Conservation (phyloP, 192 early-diverging fungal genomes). For the Coemansia sp. region DNA sequence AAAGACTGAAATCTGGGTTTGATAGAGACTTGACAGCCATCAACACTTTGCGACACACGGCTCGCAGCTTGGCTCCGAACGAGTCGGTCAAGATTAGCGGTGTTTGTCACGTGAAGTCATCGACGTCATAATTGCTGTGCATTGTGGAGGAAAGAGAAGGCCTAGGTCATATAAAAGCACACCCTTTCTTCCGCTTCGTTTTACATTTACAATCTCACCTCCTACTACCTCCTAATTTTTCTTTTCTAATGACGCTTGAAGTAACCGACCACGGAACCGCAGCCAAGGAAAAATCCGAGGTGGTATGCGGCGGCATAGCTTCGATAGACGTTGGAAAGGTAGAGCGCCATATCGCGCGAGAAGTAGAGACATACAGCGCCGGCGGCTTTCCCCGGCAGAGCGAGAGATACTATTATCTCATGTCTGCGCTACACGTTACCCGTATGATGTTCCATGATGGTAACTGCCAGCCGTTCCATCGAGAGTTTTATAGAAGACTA, state of each 20-base stretch:
- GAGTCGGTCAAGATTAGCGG: not conserved
- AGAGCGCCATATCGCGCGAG: slow-evolving; percentile 41
- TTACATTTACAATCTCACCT: not conserved
- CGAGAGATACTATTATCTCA: slow-evolving; percentile 55
- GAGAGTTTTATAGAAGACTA: slow-evolving; percentile 51
- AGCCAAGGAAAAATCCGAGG: not conserved
- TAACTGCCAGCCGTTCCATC: slow-evolving; percentile 52
- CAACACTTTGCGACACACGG: not conserved
- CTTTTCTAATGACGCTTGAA: slow-evolving; percentile 10
- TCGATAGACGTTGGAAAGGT: slow-evolving; percentile 45
- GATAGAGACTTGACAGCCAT: not conserved
- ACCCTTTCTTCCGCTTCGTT: not conserved
- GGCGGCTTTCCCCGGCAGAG: slow-evolving; percentile 54
- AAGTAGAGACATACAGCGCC: slow-evolving; percentile 48
- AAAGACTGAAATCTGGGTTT: not conserved
- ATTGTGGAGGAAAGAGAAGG: not conserved
- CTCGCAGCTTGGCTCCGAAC: not conserved
- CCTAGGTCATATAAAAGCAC: not conserved
- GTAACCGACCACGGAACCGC: not conserved
- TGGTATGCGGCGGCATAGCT: slow-evolving; percentile 52
- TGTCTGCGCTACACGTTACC: slow-evolving; percentile 55
- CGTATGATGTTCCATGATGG: slow-evolving; percentile 57
- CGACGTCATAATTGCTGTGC: not conserved
- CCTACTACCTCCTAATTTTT: not conserved
- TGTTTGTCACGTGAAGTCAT: not conserved